Base-by-base conservation (phyloP, 2,329 filamentous ascomycete species). In the Diplodia intermedia region DNA sequence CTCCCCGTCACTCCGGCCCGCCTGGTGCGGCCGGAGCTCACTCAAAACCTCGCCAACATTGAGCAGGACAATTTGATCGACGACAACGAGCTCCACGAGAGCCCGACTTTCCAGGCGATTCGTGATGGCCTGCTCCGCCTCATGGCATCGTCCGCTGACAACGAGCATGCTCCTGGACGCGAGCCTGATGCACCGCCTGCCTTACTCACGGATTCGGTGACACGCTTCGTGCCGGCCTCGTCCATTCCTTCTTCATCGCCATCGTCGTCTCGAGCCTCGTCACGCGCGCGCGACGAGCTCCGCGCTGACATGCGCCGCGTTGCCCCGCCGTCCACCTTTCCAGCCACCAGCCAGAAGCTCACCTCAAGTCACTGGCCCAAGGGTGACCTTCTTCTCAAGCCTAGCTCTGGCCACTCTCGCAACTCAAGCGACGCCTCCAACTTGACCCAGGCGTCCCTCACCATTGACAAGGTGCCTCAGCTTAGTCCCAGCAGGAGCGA, bases 401-500 rank as follows among this genome's bases (percentile, higher is more conserved):
- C 50, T 15, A 18, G 31, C 53, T 7, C 3, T n/a, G 53, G 29
- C 4, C 57, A 62, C 40, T 50, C 57, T 40, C 40, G 57, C 57
- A 50, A 49, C 26, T 49, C 57, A n/a, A 47, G 43, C 43, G 43
- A 47, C 18, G 38, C 31, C 26, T 26, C 23, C 15, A 18, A 20
- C 1, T 12, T 26, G 26, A 26, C 3, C 26, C 26, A 26, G 26
- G 26, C 15, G 57, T 43, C 31, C 47, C 11, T 49, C 57, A 9
- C 20, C n/a, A n/a, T 52, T 1, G 14, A 29, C 18, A 29, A 15
- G 9, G 60, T 63, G 6, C 60, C 60, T 26, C 43, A 63, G n/a
- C 60, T 63, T 20, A 50, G 43, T 18, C 43, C 60, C 47, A 63
- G 43, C 47, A 63, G 26, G 31, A 63, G 60, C 29, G 60, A 63